These are phyloP conservation scores for Aspergillus sp. DNA, from an alignment of 2,329 filamentous ascomycete species.

Conservation along the genomic window DNA sequence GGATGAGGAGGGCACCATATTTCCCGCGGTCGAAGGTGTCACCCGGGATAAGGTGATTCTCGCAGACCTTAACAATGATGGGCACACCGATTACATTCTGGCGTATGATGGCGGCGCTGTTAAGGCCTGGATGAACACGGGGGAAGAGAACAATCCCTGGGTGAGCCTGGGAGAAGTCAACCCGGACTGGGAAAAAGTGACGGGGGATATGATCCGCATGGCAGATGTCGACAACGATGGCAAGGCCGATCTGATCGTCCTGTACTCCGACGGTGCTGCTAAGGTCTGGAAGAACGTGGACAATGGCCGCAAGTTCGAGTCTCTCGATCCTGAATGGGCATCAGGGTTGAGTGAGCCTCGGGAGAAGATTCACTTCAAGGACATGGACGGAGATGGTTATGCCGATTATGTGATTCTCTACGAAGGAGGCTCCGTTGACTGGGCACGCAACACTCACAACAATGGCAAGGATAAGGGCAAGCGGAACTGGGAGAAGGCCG, in stretches of 20 bases:
- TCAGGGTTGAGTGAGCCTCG: neutral
- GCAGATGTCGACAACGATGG: neutral
- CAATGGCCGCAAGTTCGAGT: neutral
- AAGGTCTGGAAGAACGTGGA: neutral
- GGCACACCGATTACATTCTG: neutral
- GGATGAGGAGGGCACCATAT: neutral
- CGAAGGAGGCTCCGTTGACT: neutral
- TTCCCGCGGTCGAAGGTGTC: neutral
- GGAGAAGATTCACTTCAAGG: neutral
- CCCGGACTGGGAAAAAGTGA: neutral
- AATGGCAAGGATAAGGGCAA: neutral
- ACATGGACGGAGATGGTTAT: conserved; percentile 1
- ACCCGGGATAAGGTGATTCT: neutral
- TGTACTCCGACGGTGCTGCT: neutral
- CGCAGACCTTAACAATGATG: neutral
- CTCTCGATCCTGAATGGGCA: neutral
- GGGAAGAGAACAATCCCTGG: neutral
- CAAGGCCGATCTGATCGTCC: neutral
- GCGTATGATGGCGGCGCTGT: neutral
- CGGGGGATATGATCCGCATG: neutral
- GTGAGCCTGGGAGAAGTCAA: neutral
- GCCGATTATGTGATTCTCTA: conserved; percentile 1
- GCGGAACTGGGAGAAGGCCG: neutral
- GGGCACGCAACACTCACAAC: neutral
- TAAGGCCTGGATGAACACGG: neutral